Conservation (phyloP, 192 early-diverging fungal genomes). For the Coemansia brasiliensis region DNA sequence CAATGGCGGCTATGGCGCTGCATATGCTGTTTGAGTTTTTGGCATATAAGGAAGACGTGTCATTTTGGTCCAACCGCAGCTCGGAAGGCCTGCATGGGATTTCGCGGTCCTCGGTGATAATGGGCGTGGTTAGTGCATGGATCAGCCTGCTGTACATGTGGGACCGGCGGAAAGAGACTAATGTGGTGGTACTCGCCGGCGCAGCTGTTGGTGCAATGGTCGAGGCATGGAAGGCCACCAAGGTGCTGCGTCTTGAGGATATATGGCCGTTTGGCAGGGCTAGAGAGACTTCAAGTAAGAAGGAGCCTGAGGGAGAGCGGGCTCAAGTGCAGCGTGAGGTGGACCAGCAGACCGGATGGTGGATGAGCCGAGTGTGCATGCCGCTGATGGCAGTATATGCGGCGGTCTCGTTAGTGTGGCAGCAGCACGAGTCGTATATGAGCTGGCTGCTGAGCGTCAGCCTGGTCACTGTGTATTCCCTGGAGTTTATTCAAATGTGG, state of each 20-base stretch:
- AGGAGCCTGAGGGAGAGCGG: neutral
- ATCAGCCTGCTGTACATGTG: slow-evolving; percentile 56
- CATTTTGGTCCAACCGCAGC: slow-evolving; percentile 53
- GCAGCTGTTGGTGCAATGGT: slow-evolving; percentile 49
- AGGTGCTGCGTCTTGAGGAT: slow-evolving; percentile 28
- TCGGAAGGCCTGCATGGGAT: slow-evolving; percentile 40
- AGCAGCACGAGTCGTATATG: slow-evolving; percentile 52
- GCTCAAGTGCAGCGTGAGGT: slow-evolving; percentile 43
- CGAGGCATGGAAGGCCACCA: slow-evolving; percentile 57
- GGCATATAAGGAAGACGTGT: slow-evolving; percentile 60
- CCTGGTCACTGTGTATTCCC: slow-evolving; percentile 56
- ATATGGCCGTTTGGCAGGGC: neutral
- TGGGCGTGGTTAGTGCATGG: slow-evolving; percentile 52
- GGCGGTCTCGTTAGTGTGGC: slow-evolving; percentile 53
- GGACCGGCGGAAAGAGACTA: slow-evolving; percentile 54
- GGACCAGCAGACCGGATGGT: slow-evolving; percentile 55
- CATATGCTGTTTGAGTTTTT: slow-evolving; percentile 60
- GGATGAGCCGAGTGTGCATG: slow-evolving; percentile 48
- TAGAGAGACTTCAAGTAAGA: neutral
- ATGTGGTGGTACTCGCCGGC: slow-evolving; percentile 52
- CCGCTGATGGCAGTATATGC: slow-evolving; percentile 55
- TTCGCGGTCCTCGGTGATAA: slow-evolving; percentile 54
- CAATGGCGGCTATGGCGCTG: slow-evolving; percentile 51
- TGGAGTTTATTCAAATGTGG: slow-evolving; percentile 62
- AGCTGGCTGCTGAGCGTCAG: slow-evolving; percentile 57